Conservation (phyloP, 192 early-diverging fungal genomes). For the Podila clonocystis region DNA sequence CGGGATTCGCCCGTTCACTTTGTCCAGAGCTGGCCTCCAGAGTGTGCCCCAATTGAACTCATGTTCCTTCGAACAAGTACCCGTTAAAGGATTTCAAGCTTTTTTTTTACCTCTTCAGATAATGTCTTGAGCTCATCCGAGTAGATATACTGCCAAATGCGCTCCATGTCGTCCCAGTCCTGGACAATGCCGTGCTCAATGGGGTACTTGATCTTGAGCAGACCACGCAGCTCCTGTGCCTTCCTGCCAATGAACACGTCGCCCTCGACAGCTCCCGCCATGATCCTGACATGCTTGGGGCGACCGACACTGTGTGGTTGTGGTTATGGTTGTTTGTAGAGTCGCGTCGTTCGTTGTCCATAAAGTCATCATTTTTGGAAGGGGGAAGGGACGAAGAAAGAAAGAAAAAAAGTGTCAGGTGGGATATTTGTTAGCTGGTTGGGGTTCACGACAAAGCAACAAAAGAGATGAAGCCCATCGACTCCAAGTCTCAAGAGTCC, state of each 20-base stretch:
- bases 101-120: slow-evolving; percentile 84
- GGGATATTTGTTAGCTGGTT: not conserved
- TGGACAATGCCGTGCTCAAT: slow-evolving; percentile 97
- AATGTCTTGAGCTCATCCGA: slow-evolving; percentile 95
- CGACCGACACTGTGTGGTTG: slow-evolving; percentile 77
- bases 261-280: slow-evolving; percentile 98
- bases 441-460: not conserved
- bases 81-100: not conserved
- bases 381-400: not conserved
- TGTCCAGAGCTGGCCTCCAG: too few species aligned
- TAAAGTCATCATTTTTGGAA: not conserved
- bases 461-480: not conserved
- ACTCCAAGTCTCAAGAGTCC: too few species aligned
- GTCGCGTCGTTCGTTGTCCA: too few species aligned
- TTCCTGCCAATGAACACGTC: slow-evolving; percentile 95
- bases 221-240: slow-evolving; percentile 96
- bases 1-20: too few species aligned
- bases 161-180: slow-evolving; percentile 99
- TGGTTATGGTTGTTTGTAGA: too few species aligned
- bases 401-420: not conserved
- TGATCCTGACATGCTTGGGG: slow-evolving; percentile 95
- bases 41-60: too few species aligned
- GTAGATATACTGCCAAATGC: slow-evolving; percentile 98
- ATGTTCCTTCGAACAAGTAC: too few species aligned
- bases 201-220: slow-evolving; percentile 94